Conservation (phyloP, 202 grass and related monocot genomes). For the Setaria viridis region DNA sequence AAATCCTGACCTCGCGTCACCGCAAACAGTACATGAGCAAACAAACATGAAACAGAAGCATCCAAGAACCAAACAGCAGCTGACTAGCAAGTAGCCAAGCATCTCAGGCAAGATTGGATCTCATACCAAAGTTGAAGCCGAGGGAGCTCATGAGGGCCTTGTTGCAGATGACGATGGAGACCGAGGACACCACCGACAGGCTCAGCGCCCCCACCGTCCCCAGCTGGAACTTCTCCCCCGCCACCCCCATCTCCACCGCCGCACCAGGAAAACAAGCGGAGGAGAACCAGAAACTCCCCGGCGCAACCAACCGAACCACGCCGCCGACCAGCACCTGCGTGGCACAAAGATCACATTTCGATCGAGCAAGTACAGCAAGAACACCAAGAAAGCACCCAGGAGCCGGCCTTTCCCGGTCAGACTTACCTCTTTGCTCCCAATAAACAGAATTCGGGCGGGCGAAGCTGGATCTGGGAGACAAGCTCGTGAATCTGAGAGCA, state of each 20-base stretch:
- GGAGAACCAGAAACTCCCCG: not conserved
- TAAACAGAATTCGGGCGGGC: not conserved
- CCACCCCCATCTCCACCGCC: slow-evolving; percentile 47
- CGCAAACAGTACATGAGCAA: not conserved
- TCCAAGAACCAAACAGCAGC: slow-evolving; percentile 6
- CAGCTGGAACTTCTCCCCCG: slow-evolving; percentile 86
- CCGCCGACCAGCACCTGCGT: slow-evolving; percentile 40
- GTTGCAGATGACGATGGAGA: slow-evolving; percentile 96
- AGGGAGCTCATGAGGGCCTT: slow-evolving; percentile 97
- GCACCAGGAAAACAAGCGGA: slow-evolving; percentile 11
- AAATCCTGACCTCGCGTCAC: slow-evolving; percentile 9
- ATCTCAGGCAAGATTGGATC: slow-evolving; percentile 63
- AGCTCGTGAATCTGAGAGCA: slow-evolving; percentile 22
- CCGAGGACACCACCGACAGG: slow-evolving; percentile 91
- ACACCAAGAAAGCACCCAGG: slow-evolving; percentile 29
- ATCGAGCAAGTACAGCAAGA: not conserved
- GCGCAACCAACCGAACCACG: slow-evolving; percentile 2
- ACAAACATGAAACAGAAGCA: slow-evolving; percentile 27
- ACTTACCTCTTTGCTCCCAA: slow-evolving; percentile 35
- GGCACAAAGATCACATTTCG: slow-evolving; percentile 50
- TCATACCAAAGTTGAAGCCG: slow-evolving; percentile 86
- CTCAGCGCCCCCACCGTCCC: slow-evolving; percentile 88
- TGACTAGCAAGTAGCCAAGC: slow-evolving; percentile 7
- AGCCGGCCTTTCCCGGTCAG: slow-evolving; percentile 24
- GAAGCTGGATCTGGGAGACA: slow-evolving; percentile 48